Evolutionary conservation across 768 basidiomycete genomes (phyloP), one percentile per base, ranked within the genome.

Genomic region (Lenzites betulinus): DNA sequence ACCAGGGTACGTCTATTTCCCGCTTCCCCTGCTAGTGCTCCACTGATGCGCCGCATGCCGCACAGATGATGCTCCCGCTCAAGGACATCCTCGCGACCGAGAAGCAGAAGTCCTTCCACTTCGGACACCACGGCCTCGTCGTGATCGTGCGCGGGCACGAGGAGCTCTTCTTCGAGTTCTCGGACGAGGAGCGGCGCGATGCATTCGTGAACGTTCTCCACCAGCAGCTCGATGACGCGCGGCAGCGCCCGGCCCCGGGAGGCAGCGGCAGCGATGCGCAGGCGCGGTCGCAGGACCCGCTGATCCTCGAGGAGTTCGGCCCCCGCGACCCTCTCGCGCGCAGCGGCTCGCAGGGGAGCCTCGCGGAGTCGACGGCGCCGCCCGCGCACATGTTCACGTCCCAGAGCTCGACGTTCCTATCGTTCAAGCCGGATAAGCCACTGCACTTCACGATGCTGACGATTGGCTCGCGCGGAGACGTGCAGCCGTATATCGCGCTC

Each of bases 361-460:
- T 51, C 13, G 12, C 86, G 6, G 89, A 90, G 60, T 22, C 86
- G 6, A 88, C 90, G 59, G 87, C 88, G 7, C 69, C 91, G 22
- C 90, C 93, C 2, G 90, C 93, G n/a, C 85, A 93, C 43, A 95
- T 98, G 92, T 98, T 99, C 74, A 93, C 90, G 1, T 95, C 93
- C 12, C 88, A 90, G n/a, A 93, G 93, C 0, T 94, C 93, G 3
- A 96, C 96, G 2, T 98, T 98, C 78, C 76, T 99, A 64, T 96
- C 94, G 7, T 99, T 99, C 79, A 95, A 94, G 73, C 97, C 96
- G 2, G 82, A 83, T 67, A 83, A 90, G 66, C 78, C 91, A 2
- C 75, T 99, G 61, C 89, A 86, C 66, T 92, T 99, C 69, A 98
- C 97, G 0, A 94, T 96, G 76, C 75, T 98, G 63, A 98, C 96